Evolutionary conservation across 2,329 filamentous ascomycete genomes (phyloP).

Genomic region (Esteya vermicola): DNA sequence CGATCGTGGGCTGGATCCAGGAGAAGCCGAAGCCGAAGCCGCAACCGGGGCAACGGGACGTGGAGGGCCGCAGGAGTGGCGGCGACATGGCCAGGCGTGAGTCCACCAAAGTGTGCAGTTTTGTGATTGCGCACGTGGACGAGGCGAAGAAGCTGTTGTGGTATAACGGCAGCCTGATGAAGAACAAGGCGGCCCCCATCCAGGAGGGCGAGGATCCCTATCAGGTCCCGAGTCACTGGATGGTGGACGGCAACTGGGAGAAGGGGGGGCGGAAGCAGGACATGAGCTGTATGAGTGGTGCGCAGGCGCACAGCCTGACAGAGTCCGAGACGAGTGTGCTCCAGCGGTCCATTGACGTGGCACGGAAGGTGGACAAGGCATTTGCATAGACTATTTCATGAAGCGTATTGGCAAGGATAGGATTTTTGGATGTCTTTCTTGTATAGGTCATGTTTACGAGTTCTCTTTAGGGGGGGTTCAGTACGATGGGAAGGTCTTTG

Average conservation of each 20-base stretch:
- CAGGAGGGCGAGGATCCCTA: not conserved
- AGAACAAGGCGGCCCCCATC: not conserved
- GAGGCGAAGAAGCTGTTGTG: not conserved
- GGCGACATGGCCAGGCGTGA: not conserved
- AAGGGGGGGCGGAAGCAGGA: constrained; percentile 1
- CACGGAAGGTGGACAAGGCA: not conserved
- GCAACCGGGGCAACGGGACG: not conserved
- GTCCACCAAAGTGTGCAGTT: constrained; percentile 1
- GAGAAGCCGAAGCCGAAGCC: not conserved
- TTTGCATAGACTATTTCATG: not conserved
- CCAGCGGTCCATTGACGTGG: constrained; percentile 1
- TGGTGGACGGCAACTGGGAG: constrained; percentile 1
- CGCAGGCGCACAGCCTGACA: not conserved
- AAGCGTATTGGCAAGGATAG: not conserved
- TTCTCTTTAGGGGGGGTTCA: not conserved
- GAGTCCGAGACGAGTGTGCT: not conserved
- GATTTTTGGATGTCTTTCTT: too few relatives aligned
- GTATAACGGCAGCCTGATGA: constrained; percentile 3
- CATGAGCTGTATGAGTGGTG: constrained; percentile 3
- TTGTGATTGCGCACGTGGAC: constrained; percentile 2
- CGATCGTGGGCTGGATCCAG: constrained; percentile 2
- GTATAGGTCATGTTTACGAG: not conserved
- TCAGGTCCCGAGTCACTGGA: constrained; percentile 1
- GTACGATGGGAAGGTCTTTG: not conserved
- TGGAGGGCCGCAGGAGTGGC: not conserved